Evolutionary conservation across 2,329 filamentous ascomycete genomes (phyloP), one percentile per base, ranked within the genome.

Genomic region (Hypoxylon sp.): DNA sequence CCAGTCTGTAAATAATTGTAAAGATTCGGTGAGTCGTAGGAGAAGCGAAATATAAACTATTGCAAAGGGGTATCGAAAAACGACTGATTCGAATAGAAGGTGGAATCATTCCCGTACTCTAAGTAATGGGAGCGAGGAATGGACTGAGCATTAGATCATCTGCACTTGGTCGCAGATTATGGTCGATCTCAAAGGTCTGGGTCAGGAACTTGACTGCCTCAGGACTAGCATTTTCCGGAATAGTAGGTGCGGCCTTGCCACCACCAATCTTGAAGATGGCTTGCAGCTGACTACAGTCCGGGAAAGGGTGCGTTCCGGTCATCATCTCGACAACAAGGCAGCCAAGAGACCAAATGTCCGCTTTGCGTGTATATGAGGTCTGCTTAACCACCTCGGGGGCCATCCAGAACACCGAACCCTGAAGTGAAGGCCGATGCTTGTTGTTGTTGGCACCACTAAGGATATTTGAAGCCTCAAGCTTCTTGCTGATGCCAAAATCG

Each of bases 351-450:
- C 96, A 99, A 74, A 99, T 99, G 76, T 99, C 96, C 13, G 96
- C 96, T 83, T 98, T 98, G 82, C 95, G 93, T 4, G 95, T 98
- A 82, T 99, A 98, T 5, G 94, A 94, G 2, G 95, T 98, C 81
- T 98, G 96, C 76, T 96, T 96, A 69, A 99, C 96, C 19, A 99
- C 96, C 82, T 99, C 96, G 7, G 96, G 96, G 0, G 96, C 96
- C 96, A 99, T 99, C 96, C 96, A 99, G 83, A 98, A 99, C 57
- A 99, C 96, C 25, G 94, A 98, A 13, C 96, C 96, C 80, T 99
- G 96, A 2, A 99, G 87, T 1, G 95, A 98, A 2, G 90, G 89
- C 4, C 89, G 84, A 75, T 91, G 85, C 78, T 89, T 90, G 80
- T 87, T 89, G 80, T 89, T 90, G 76, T 86, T 87, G 76, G 84